Evolutionary conservation across 306 rosid species (phyloP).

Genomic region (Malus domestica): ASM211411v1 NC_041797.1:37174501-37175000

Average conservation of each 20-base stretch:
- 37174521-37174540: conserved; percentile 51
- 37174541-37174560: conserved; percentile 61
- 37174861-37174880: conserved; percentile 95
- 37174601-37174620: conserved; percentile 50
- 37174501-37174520: conserved; percentile 49
- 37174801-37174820: neutral
- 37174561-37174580: conserved; percentile 47
- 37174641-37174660: conserved; percentile 56
- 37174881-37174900: conserved; percentile 75
- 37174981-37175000: conserved; percentile 91
- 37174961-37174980: conserved; percentile 55
- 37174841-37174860: conserved; percentile 67
- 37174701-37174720: conserved; percentile 58
- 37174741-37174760: neutral
- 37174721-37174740: conserved; percentile 36
- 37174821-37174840: neutral
- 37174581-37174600: conserved; percentile 57
- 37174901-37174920: conserved; percentile 80
- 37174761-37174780: neutral
- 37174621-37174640: conserved; percentile 55
- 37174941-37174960: conserved; percentile 68
- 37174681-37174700: conserved; percentile 67
- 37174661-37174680: conserved; percentile 76
- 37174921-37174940: conserved; percentile 69
- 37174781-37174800: neutral